Base-by-base conservation (phyloP, 1,284 basidiomycete species). In the Cryptococcus sp. region DNA sequence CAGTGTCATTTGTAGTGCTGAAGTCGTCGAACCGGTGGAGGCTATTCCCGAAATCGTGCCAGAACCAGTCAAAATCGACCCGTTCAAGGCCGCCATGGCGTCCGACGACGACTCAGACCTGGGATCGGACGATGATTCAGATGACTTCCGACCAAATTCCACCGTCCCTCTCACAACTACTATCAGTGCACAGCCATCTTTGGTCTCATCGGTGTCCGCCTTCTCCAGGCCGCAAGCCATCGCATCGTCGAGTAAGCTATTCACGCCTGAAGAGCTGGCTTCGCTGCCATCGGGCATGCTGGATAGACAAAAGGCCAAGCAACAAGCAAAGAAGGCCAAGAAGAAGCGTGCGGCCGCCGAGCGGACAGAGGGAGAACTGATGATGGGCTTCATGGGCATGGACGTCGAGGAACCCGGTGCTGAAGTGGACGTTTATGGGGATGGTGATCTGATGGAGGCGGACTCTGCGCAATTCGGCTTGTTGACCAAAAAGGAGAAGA, bases 271-370 rank as follows among this genome's bases (percentile, higher is more conserved):
- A 39, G 78, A 79, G 63, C 68, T 77, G 17, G 70, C 74, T 0
- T 57, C 72, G 2, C 60, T 75, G 6, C 73, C 73, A 2, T 45
- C 63, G 0, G 65, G 66, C 11, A 53, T 74, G 11, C 59, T 75
- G 22, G 74, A 75, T 50, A 59, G 73, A 15, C 70, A 71, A 47
- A 67, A 66, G 35, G 54, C 66, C 15, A 78, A 77, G 61, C 65
- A 71, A 50, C 64, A 68, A 19, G 72, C 74, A 19, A 79, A 79
- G 67, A 76, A 76, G 59, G 78, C 75, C 47, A 76, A 76, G 63
- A 76, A 72, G 58, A 62, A 68, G 41, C 65, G 66, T 45, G 69
- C 67, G 10, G 73, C 73, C 1, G 70, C 67, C 0, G 75, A 71
- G 47, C 51, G 60, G 27, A 76, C 73, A 15, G 75, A 75, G 48